These are phyloP conservation scores for Fusarium gaditjirri DNA, from an alignment of 2,329 filamentous ascomycete species.

Conservation along the genomic window DNA sequence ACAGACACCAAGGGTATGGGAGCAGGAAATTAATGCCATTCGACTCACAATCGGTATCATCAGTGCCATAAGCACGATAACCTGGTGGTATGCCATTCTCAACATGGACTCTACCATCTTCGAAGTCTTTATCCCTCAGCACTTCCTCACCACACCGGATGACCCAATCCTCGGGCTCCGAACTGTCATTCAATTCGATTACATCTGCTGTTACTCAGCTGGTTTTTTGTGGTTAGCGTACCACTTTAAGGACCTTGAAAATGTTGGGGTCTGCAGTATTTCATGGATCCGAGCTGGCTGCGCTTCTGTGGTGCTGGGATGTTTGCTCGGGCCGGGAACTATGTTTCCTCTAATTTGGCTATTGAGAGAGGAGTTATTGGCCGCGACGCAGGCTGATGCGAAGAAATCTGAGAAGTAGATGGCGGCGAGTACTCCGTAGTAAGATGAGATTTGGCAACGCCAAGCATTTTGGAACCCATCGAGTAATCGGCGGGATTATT, in stretches of 20 bases:
- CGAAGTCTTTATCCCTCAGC: constrained; percentile 40
- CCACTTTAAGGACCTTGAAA: constrained; percentile 40
- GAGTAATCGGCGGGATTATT: background rate
- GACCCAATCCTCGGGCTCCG: constrained; percentile 20
- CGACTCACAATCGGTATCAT: background rate
- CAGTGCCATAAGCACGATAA: background rate
- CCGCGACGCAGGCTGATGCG: background rate
- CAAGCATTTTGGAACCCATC: background rate
- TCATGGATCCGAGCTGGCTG: constrained; percentile 1
- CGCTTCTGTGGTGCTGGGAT: background rate
- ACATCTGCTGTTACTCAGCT: constrained; percentile 34
- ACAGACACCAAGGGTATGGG: fast-evolving
- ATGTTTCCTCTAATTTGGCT: constrained; percentile 35
- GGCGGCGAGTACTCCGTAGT: fast-evolving
- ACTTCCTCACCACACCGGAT: constrained; percentile 34
- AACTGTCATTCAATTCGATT: constrained; percentile 45
- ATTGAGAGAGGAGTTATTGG: constrained; percentile 32
- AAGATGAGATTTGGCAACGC: background rate
- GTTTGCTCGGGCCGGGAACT: constrained; percentile 25
- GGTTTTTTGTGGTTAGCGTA: constrained; percentile 41
- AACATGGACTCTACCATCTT: background rate
- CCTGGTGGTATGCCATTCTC: constrained; percentile 37
- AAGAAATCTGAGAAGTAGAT: background rate
- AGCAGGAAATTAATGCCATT: background rate
- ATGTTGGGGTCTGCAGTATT: constrained; percentile 22